Base-by-base conservation (phyloP, 805 yeast genomes). In the Pichia deserticola region DNA sequence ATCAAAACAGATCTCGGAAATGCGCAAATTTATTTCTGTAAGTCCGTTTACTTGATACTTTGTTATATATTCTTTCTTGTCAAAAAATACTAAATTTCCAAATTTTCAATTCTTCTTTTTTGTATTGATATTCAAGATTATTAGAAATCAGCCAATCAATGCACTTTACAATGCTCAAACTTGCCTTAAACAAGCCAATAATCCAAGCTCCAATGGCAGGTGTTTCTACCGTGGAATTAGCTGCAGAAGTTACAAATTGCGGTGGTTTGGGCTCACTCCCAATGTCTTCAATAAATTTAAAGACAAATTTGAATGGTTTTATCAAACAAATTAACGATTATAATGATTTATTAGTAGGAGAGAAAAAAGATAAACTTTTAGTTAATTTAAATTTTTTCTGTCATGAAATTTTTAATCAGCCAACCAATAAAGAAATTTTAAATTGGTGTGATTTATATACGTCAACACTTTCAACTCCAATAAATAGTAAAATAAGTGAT, bases 191-290 rank as follows among this genome's bases (percentile, higher is more conserved):
- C 44, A 33, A 39, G 34, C 32, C 41, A 44, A 45, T 45, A 40
- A 36, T 51, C 44, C 36, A 13, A 36, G 29, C 36, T 25, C 41
- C 39, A 45, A 20, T 42, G 38, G 41, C 42, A 5, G 42, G 42
- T 40, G 42, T 40, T 25, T 40, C 42, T n/a, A 40, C 33, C 11
- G 34, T 40, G 8, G 34, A 20, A 28, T 30, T 40, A 13, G 42
- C 42, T 8, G 29, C 42, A n/a, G 34, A 27, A 30, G 42, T 40
- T 10, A 25, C 42, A 29, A 40, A 40, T 30, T 7, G 34, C 11
- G 42, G 42, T 7, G 42, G 30, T n/a, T 25, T 40, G 8, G 42
- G 42, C 10, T 40, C 42, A 10, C 6, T 40, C 27, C 42, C 42
- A 10, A 7, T 40, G 11, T 40, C 42, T 5, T 20, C 32, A 3